phyloP scores from a whole-genome alignment of 352 stramenopile genomes.

The Phytophthora foliorum region DNA sequence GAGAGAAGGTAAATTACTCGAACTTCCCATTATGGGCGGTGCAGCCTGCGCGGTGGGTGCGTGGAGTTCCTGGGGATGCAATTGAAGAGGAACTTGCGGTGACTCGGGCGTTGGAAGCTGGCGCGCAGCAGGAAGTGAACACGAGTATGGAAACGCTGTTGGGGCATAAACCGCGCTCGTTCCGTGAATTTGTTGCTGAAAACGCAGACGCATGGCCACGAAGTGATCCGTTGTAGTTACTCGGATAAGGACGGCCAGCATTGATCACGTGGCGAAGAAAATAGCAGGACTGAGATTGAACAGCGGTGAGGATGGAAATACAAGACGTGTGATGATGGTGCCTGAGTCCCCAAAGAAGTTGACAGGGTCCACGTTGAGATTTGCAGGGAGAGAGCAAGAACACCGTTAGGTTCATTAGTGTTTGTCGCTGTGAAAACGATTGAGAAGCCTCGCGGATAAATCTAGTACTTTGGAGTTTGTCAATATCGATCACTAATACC shows the following conservation, averaged over 20 bases:
- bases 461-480: too few relatives aligned
- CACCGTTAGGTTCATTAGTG: too few relatives aligned
- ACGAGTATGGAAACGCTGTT: slow-evolving; percentile 49
- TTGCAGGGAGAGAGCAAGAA: too few relatives aligned
- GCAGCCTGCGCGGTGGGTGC: slow-evolving; percentile 78
- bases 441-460: too few relatives aligned
- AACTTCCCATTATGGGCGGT: slow-evolving; percentile 82
- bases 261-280: background rate
- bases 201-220: slow-evolving; percentile 56
- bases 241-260: background rate
- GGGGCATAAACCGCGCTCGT: slow-evolving; percentile 44
- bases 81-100: slow-evolving; percentile 67
- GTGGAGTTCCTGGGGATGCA: slow-evolving; percentile 65
- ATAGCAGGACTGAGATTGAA: background rate
- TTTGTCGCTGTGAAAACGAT: too few relatives aligned
- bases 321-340: too few relatives aligned
- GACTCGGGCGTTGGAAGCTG: slow-evolving; percentile 55
- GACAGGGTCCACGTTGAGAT: too few relatives aligned
- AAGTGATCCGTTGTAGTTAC: slow-evolving; percentile 15
- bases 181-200: slow-evolving; percentile 58
- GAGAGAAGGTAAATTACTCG: slow-evolving; percentile 60
- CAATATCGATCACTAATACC: too few relatives aligned
- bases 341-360: too few relatives aligned
- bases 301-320: background rate
- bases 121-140: slow-evolving; percentile 46